Evolutionary conservation across 2,329 filamentous ascomycete genomes (phyloP).

Genomic region (Allantophomopsis lycopodina): DNA sequence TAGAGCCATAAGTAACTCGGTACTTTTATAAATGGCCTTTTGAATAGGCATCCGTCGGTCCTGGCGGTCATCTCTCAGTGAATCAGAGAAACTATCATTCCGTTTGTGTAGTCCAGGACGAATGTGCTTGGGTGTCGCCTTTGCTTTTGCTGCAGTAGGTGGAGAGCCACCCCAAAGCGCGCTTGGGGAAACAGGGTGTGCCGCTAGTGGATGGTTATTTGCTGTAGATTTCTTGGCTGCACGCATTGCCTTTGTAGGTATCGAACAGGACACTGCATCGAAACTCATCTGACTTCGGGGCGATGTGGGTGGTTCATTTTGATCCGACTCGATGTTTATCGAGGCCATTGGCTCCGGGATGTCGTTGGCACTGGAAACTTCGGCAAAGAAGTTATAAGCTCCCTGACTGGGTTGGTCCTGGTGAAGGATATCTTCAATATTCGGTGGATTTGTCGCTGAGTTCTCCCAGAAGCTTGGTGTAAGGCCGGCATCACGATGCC

Average conservation of each 20-base stretch:
- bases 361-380: slow-evolving; percentile 30
- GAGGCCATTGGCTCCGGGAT: slow-evolving; percentile 26
- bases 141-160: slow-evolving; percentile 43
- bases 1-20: slow-evolving; percentile 44
- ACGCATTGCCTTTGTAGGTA: slow-evolving; percentile 35
- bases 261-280: slow-evolving; percentile 50
- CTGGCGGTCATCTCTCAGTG: slow-evolving; percentile 53
- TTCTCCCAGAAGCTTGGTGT: slow-evolving; percentile 40
- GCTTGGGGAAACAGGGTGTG: slow-evolving; percentile 41
- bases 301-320: slow-evolving; percentile 25
- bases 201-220: slow-evolving; percentile 20
- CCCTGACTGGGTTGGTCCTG: slow-evolving; percentile 12
- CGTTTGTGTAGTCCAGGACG: slow-evolving; percentile 57
- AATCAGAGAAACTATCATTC: slow-evolving; percentile 79
- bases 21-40: slow-evolving; percentile 35
- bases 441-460: slow-evolving; percentile 26
- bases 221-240: slow-evolving; percentile 24
- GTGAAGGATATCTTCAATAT: slow-evolving; percentile 26
- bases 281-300: slow-evolving; percentile 44
- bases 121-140: slow-evolving; percentile 41
- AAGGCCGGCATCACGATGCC: slow-evolving; percentile 38
- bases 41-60: slow-evolving; percentile 21
- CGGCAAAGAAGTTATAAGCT: slow-evolving; percentile 28
- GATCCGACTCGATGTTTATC: slow-evolving; percentile 1
- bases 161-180: slow-evolving; percentile 31